Evolutionary conservation across 768 basidiomycete species (phyloP).

Genomic region (Hysterangium stoloniferum): DNA sequence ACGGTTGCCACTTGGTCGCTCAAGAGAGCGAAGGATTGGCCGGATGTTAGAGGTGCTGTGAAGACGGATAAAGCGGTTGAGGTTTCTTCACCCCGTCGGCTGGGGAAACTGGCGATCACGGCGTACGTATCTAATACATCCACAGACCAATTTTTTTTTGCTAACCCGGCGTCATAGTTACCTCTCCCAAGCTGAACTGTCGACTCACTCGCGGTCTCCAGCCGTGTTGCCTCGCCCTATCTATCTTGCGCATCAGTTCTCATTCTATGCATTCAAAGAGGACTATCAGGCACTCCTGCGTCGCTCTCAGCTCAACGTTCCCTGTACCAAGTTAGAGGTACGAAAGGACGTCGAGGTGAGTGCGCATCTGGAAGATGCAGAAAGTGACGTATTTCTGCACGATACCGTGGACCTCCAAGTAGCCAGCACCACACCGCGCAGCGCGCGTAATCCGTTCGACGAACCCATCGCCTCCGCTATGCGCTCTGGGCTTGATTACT

Average conservation of each 20-base stretch:
- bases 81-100: neutral
- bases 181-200: conserved; percentile 76
- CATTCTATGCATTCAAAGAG: conserved; percentile 66
- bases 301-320: conserved; percentile 50
- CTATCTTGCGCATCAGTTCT: conserved; percentile 81
- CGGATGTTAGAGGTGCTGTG: conserved; percentile 38
- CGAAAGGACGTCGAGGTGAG: conserved; percentile 64
- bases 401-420: conserved; percentile 22
- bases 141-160: neutral
- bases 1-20: conserved; percentile 63
- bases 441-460: conserved; percentile 47
- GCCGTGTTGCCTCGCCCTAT: conserved; percentile 63
- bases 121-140: neutral
- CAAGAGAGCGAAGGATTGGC: conserved; percentile 42
- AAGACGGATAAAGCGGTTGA: too few relatives aligned
- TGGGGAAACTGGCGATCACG: neutral
- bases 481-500: conserved; percentile 48
- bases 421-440: conserved; percentile 18
- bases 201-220: conserved; percentile 54
- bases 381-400: conserved; percentile 35
- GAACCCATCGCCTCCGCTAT: conserved; percentile 74
- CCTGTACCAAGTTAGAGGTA: conserved; percentile 56
- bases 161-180: conserved; percentile 34
- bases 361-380: conserved; percentile 33
- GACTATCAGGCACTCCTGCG: conserved; percentile 77